Evolutionary conservation across 2,329 filamentous ascomycete genomes (phyloP).

Genomic region (Xylariales sp.): DNA sequence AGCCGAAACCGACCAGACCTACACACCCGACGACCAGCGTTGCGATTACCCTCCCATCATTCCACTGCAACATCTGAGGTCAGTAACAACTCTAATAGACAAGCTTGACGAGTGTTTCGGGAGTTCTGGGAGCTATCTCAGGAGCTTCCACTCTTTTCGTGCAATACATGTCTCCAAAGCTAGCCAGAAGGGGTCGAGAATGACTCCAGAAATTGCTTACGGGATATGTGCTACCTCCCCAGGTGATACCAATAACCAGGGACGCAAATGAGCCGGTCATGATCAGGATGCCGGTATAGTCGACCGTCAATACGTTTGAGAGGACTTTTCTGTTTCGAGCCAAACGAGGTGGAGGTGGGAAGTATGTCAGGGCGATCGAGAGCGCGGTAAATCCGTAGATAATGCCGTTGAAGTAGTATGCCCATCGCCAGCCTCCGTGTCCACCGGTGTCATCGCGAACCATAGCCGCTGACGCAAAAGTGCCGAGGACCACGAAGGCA

Average conservation of each 20-base stretch:
- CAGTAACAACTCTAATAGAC: no score
- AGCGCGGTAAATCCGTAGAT: slow-evolving; percentile 1
- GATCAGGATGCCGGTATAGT: background rate
- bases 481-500: background rate
- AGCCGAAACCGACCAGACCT: background rate
- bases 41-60: slow-evolving; percentile 47
- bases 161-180: no score
- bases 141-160: no score
- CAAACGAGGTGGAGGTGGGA: slow-evolving; percentile 1
- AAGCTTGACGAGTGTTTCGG: no score
- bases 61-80: no score
- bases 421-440: slow-evolving; percentile 5
- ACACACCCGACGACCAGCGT: slow-evolving; percentile 47
- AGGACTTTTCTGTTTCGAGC: background rate
- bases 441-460: slow-evolving; percentile 1
- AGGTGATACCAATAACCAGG: slow-evolving; percentile 15
- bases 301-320: background rate
- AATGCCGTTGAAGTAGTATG: slow-evolving; percentile 6
- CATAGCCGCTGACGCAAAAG: slow-evolving; percentile 1
- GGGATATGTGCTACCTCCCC: slow-evolving; percentile 49
- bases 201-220: no score
- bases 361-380: background rate
- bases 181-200: no score
- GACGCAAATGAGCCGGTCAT: slow-evolving; percentile 3
- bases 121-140: no score